Base-by-base conservation (phyloP, 2,329 filamentous ascomycete genomes). In the Diaporthe sp. region DNA sequence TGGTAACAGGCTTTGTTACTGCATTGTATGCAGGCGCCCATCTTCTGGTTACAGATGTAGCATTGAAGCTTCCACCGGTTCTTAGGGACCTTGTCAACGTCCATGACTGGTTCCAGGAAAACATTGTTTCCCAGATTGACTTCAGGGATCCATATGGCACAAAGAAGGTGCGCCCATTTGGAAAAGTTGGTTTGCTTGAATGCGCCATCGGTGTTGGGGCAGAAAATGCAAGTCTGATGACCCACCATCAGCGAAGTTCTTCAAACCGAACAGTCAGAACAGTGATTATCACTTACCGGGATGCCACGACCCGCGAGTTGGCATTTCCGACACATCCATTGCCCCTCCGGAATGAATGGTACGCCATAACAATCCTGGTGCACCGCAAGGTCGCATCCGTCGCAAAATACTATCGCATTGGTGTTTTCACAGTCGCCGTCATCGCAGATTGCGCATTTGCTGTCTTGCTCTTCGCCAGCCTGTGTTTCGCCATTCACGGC, bases 371-470 rank as follows among this genome's bases (percentile, higher is more conserved):
- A 99, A 86, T 99, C 97, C 84, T 99, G 97, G 84, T 99, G 97
- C 13, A 99, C 97, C 4, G 97, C 97, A 71, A 99, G 88, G 84
- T 99, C 97, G 85, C 97, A 99, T 4, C 97, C 97, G 82, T 99
- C 97, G 83, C 97, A 99, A 82, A 99, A 99, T 31, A 99, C 97
- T 81, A 99, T 99, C 1, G 97, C 97, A 82, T 99, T 99, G 31
- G 97, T 97, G 84, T 99, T 99, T 85, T 99, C 97, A 82, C 97
- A 99, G 82, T 99, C 97, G n/a, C 97, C 97, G 81, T 99, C 97
- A 82, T 99, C 97, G 83, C 97, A 99, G 75, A 99, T 97, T 31
- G 95, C 96, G 82, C 97, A 99, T 84, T 98, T 98, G 80, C 94
- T 98, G 84, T 99, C 97, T 80, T 97, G 96, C 84, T 98, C 96